These are phyloP conservation scores for Symbiodinium natans DNA, from an alignment of 73 alveolate genomes.

Conservation along the genomic window DNA sequence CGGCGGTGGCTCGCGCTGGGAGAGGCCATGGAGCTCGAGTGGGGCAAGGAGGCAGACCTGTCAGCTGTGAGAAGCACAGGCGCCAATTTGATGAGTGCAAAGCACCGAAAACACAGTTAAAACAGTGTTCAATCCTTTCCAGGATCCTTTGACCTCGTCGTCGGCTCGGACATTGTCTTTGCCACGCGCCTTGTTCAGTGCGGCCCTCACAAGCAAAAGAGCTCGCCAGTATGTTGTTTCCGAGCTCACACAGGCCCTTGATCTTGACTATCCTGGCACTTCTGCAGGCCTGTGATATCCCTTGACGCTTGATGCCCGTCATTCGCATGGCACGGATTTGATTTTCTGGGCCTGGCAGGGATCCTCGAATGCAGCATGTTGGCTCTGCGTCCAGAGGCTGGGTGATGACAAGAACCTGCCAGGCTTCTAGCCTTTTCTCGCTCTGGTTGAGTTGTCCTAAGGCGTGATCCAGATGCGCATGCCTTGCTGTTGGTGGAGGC, in stretches of 20 bases:
- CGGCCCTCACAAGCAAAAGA: not conserved
- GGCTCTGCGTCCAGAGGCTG: not conserved
- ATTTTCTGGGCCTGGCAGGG: not conserved
- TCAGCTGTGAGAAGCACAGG: slow-evolving; percentile 78
- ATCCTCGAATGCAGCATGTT: not conserved
- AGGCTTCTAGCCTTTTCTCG: too few species aligned
- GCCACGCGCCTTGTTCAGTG: slow-evolving; percentile 59
- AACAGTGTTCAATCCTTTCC: not conserved
- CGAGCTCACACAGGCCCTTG: too few species aligned
- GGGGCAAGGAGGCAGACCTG: slow-evolving; percentile 28
- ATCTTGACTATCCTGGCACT: not conserved
- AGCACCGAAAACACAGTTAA: not conserved
- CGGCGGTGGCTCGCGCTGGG: too few species aligned
- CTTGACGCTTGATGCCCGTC: not conserved
- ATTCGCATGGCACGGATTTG: not conserved
- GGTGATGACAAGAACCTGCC: too few species aligned
- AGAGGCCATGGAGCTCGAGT: slow-evolving; percentile 29
- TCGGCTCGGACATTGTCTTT: slow-evolving; percentile 82
- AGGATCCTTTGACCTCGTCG: slow-evolving; percentile 56
- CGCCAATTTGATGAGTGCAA: too few species aligned
- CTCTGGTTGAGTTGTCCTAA: not conserved
- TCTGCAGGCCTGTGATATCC: not conserved
- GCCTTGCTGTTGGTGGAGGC: slow-evolving; percentile 42
- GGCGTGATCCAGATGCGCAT: slow-evolving; percentile 91
- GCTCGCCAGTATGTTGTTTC: too few species aligned